A percentile compares a stretch with the other conserved stretches of the same genome.
phyloP scores from a whole-genome alignment of 192 early-diverging fungal species.

The Entrophospora sp. region DNA sequence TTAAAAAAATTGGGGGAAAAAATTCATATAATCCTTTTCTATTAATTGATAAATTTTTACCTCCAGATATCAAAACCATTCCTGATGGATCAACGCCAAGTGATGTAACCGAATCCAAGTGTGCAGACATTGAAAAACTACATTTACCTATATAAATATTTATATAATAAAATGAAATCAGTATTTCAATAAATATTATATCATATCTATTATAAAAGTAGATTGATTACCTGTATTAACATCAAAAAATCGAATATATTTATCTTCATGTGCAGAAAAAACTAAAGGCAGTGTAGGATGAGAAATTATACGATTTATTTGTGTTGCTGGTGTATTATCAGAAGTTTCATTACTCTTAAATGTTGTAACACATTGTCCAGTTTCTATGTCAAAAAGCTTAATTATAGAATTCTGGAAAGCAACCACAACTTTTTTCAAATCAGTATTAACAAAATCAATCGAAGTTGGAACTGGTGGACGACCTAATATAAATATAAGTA shows the following conservation, averaged over 20 bases:
- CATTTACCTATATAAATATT: constrained; percentile 39
- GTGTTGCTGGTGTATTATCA: constrained; percentile 56
- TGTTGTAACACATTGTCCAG: constrained; percentile 45
- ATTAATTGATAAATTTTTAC: too few relatives aligned
- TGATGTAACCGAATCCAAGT: constrained; percentile 57
- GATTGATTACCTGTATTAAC: constrained; percentile 48
- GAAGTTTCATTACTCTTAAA: constrained; percentile 51
- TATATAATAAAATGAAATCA: constrained; percentile 1
- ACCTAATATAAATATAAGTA: too few relatives aligned
- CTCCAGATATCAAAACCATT: constrained; percentile 53
- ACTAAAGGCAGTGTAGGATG: constrained; percentile 68
- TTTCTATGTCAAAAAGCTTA: constrained; percentile 72
- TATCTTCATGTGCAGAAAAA: constrained; percentile 71
- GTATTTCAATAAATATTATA: not conserved
- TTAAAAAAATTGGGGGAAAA: not conserved
- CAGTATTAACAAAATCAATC: constrained; percentile 57
- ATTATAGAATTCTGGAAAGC: constrained; percentile 54
- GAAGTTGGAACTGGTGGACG: constrained; percentile 47
- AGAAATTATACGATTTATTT: constrained; percentile 64
- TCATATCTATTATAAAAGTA: not conserved
- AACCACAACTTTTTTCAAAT: constrained; percentile 52
- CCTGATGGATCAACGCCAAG: constrained; percentile 59
- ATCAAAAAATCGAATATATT: constrained; percentile 68
- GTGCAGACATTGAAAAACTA: constrained; percentile 54
- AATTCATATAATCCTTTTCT: not conserved